Percentiles rank a stretch among this genome's conserved stretches.
These are phyloP conservation scores for Arxiozyma slooffiae DNA, from an alignment of 1,139 yeast genomes.

Conservation along the genomic window DNA sequence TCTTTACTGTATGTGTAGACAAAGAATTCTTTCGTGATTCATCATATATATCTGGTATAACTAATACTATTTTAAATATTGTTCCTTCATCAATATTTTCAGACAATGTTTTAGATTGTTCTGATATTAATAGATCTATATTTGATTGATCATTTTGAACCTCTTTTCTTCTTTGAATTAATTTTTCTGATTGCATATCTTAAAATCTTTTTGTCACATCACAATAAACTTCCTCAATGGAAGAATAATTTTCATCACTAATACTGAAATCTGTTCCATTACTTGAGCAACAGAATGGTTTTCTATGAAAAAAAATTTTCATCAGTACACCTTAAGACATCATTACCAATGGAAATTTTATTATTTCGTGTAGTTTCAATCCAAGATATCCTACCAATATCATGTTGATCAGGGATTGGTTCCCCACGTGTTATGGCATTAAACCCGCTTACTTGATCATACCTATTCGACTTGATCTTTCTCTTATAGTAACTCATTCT, in stretches of 20 bases:
- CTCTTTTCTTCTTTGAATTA: slow-evolving; percentile 33
- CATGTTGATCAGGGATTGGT: slow-evolving; percentile 69
- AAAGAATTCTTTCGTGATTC: slow-evolving; percentile 11
- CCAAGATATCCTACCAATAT: slow-evolving; percentile 64
- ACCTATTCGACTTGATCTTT: slow-evolving; percentile 73
- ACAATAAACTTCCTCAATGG: slow-evolving; percentile 65
- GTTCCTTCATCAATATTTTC: not conserved
- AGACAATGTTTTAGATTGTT: slow-evolving; percentile 24
- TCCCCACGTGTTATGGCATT: slow-evolving; percentile 60
- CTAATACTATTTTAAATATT: slow-evolving; percentile 42
- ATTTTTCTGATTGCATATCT: slow-evolving; percentile 19
- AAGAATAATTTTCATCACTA: slow-evolving; percentile 42
- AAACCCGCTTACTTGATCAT: slow-evolving; percentile 70
- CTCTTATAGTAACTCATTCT: slow-evolving; percentile 90
- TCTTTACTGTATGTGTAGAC: slow-evolving; percentile 17
- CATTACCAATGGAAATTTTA: slow-evolving; percentile 46
- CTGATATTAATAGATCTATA: slow-evolving; percentile 11
- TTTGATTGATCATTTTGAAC: slow-evolving; percentile 37
- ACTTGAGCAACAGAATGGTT: slow-evolving; percentile 40
- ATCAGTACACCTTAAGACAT: slow-evolving; percentile 48
- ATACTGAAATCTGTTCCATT: slow-evolving; percentile 61
- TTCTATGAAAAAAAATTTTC: slow-evolving; percentile 50
- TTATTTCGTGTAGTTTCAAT: slow-evolving; percentile 27
- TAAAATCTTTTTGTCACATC: slow-evolving; percentile 46
- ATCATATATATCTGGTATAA: slow-evolving; percentile 78